Percentiles rank a stretch among this genome's conserved stretches.
These are phyloP conservation scores for Carallia brachiata DNA, from an alignment of 345 rosid species.

Conservation along the genomic window DNA sequence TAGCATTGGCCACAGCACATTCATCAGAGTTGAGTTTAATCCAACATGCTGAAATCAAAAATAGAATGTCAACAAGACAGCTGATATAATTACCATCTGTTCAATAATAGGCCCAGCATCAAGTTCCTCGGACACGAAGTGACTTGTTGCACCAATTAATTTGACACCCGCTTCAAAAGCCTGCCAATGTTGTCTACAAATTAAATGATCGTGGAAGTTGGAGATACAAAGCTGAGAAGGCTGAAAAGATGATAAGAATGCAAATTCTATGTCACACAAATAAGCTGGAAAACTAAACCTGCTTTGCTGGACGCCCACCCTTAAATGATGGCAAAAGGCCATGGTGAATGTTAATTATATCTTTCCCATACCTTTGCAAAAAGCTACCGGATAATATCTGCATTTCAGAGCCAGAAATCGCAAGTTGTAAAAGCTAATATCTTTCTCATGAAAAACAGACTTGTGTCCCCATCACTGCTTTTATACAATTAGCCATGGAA, in stretches of 20 bases:
- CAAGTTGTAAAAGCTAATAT: background rate
- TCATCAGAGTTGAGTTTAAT: background rate
- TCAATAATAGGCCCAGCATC: conserved; percentile 96
- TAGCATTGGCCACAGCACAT: background rate
- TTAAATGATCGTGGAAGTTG: conserved; percentile 23
- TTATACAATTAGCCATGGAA: background rate
- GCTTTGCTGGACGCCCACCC: conserved; percentile 81
- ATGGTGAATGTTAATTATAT: conserved; percentile 94
- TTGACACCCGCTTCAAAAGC: conserved; percentile 98
- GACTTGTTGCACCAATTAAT: conserved; percentile 92
- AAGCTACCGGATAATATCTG: conserved; percentile 76
- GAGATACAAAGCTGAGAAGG: conserved; percentile 4
- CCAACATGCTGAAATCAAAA: background rate
- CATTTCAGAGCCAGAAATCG: conserved; percentile 10
- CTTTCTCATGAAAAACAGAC: background rate
- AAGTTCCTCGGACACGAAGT: conserved; percentile 93
- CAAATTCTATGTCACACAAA: conserved; percentile 6
- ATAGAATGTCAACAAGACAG: background rate
- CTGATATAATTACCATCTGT: conserved; percentile 87
- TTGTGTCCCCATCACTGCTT: background rate
- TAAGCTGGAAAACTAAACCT: conserved; percentile 47
- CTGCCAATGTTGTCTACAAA: conserved; percentile 50
- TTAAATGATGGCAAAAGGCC: conserved; percentile 97
- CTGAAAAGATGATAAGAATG: background rate
- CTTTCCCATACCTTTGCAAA: conserved; percentile 74